These are phyloP conservation scores for Pseudogymnoascus verrucosus DNA, from an alignment of 2,329 filamentous ascomycete genomes.

Conservation along the genomic window DNA sequence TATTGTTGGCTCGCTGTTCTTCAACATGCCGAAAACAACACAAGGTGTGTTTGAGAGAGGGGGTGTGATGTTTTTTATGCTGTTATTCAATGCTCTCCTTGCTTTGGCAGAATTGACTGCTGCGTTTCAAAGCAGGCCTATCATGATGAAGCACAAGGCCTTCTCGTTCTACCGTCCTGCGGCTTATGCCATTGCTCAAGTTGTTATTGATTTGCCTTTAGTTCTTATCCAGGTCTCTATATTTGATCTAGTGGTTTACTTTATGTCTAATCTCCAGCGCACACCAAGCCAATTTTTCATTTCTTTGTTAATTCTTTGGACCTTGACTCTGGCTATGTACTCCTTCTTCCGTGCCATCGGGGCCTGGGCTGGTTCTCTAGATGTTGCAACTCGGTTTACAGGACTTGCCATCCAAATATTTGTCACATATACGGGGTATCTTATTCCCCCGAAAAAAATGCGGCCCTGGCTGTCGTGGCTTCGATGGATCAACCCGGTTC, in stretches of 20 bases:
- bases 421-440: slow-evolving; percentile 35
- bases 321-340: slow-evolving; percentile 69
- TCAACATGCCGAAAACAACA: slow-evolving; percentile 42
- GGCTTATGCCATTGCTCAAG: slow-evolving; percentile 58
- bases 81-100: slow-evolving; percentile 55
- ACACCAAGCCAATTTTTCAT: slow-evolving; percentile 75
- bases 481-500: slow-evolving; percentile 51
- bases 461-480: slow-evolving; percentile 47
- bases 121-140: slow-evolving; percentile 54
- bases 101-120: slow-evolving; percentile 53
- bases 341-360: slow-evolving; percentile 80
- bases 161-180: slow-evolving; percentile 32
- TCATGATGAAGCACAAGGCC: slow-evolving; percentile 62
- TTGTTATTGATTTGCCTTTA: slow-evolving; percentile 78
- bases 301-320: slow-evolving; percentile 70
- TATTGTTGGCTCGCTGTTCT: slow-evolving; percentile 39
- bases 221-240: slow-evolving; percentile 66
- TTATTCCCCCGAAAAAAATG: slow-evolving; percentile 47
- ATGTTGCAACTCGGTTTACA: slow-evolving; percentile 39
- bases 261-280: slow-evolving; percentile 74
- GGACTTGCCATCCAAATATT: slow-evolving; percentile 62
- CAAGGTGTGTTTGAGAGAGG: slow-evolving; percentile 51
- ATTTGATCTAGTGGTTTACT: slow-evolving; percentile 79
- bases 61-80: slow-evolving; percentile 53
- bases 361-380: slow-evolving; percentile 63